Percentiles rank a stretch among this genome's conserved stretches.
phyloP scores from a whole-genome alignment of 352 stramenopile species.

The Globisporangium sylvaticum region DNA sequence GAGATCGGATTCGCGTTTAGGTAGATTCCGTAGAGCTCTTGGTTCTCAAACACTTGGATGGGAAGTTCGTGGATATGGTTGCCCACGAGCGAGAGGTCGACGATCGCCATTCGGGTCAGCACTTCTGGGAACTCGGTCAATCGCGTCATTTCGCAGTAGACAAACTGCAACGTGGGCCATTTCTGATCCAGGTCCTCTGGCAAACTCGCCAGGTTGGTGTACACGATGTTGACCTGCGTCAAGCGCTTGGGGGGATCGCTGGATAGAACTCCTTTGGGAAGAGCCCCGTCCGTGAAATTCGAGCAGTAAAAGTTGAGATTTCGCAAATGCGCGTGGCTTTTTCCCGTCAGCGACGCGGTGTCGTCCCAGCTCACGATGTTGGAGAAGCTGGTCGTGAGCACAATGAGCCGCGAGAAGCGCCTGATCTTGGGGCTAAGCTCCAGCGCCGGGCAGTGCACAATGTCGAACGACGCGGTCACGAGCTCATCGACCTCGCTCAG shows the following conservation, averaged over 20 bases:
- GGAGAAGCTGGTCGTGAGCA: slow-evolving; percentile 40
- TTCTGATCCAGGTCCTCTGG: slow-evolving; percentile 32
- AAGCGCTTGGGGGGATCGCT: slow-evolving; percentile 19
- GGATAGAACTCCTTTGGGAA: slow-evolving; percentile 23
- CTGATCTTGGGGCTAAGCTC: slow-evolving; percentile 27
- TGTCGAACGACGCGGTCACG: slow-evolving; percentile 22
- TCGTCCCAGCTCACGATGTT: slow-evolving; percentile 26
- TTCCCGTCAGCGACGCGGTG: slow-evolving; percentile 20
- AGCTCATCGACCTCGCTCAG: slow-evolving; percentile 20
- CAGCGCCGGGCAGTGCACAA: slow-evolving; percentile 34
- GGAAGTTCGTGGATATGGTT: slow-evolving; percentile 15
- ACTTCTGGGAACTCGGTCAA: slow-evolving; percentile 1
- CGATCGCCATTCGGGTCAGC: slow-evolving; percentile 2
- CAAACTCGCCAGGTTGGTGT: slow-evolving; percentile 25
- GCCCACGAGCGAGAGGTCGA: slow-evolving; percentile 18
- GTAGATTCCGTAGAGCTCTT: slow-evolving; percentile 5
- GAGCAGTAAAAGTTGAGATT: slow-evolving; percentile 28
- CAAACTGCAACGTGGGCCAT: slow-evolving; percentile 19
- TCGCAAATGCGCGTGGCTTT: slow-evolving; percentile 20
- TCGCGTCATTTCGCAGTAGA: slow-evolving; percentile 12
- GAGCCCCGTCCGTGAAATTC: slow-evolving; percentile 28
- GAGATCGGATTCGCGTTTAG: slow-evolving; percentile 19
- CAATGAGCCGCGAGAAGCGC: slow-evolving; percentile 26
- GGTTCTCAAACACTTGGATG: slow-evolving; percentile 8
- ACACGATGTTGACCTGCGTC: slow-evolving; percentile 28